These are phyloP conservation scores for Barnettozyma californica DNA, from an alignment of 805 yeast genomes.

Conservation along the genomic window DNA sequence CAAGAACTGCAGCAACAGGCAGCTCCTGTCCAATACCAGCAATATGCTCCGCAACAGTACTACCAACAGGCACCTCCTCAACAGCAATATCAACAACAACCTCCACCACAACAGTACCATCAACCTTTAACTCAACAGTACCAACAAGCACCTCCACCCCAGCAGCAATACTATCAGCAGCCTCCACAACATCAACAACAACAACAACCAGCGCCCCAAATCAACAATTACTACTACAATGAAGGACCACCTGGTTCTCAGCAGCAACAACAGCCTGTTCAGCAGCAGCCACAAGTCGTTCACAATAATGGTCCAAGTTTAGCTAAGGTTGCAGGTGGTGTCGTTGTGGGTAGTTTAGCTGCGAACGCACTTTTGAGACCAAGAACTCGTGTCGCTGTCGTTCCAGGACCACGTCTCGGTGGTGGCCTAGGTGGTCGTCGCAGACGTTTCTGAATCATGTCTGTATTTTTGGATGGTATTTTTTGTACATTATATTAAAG, in stretches of 20 bases:
- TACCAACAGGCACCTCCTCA: conserved; percentile 1
- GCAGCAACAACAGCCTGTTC: not conserved
- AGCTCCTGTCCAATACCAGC: not conserved
- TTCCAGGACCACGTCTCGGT: conserved; percentile 33
- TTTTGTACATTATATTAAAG: too few species aligned
- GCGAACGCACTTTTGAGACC: conserved; percentile 1
- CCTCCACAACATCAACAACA: conserved; percentile 1
- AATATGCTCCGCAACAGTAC: not conserved
- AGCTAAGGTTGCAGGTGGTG: conserved; percentile 8
- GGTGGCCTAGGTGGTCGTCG: conserved; percentile 15
- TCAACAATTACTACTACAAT: conserved; percentile 1
- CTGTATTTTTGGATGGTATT: too few species aligned
- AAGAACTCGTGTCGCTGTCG: conserved; percentile 33
- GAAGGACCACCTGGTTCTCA: not conserved
- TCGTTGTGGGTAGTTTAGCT: conserved; percentile 2
- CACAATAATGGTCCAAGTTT: conserved; percentile 1
- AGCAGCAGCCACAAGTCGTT: not conserved
- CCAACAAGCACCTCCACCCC: not conserved
- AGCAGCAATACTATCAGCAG: not conserved
- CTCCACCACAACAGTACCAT: not conserved
- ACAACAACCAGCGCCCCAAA: not conserved
- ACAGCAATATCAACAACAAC: not conserved
- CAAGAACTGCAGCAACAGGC: not conserved
- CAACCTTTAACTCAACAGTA: not conserved
- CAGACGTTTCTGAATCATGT: not conserved